phyloP scores from a whole-genome alignment of 768 basidiomycete genomes.

The Hygrocybe coccinea region DNA sequence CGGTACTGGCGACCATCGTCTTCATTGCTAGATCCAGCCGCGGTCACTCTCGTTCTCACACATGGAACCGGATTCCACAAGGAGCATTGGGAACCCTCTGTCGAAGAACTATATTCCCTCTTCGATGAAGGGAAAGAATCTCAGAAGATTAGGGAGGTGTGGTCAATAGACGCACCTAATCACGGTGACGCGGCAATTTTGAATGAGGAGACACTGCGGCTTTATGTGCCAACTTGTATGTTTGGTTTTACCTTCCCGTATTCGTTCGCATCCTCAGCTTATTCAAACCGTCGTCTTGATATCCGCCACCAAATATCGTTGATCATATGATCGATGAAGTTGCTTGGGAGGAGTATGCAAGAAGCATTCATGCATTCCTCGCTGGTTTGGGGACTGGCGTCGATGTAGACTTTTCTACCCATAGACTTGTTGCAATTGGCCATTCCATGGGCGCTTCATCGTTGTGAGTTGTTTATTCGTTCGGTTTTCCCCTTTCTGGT shows the following conservation, averaged over 20 bases:
- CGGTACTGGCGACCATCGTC: conserved; percentile 43
- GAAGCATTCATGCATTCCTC: conserved; percentile 45
- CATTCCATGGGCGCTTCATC: conserved; percentile 52
- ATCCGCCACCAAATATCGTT: not conserved
- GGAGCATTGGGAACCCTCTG: conserved; percentile 54
- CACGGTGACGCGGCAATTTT: conserved; percentile 49
- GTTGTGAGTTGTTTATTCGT: conserved; percentile 31
- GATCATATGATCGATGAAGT: conserved; percentile 26
- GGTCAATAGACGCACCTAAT: conserved; percentile 51
- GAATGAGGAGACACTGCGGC: conserved; percentile 40
- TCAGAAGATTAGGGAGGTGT: conserved; percentile 43
- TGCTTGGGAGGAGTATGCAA: conserved; percentile 50
- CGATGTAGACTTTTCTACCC: conserved; percentile 45
- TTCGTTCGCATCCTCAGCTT: not conserved
- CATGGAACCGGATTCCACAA: conserved; percentile 56
- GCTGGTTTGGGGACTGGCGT: conserved; percentile 45
- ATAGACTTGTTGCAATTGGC: conserved; percentile 46
- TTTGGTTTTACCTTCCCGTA: not conserved
- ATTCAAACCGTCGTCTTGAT: too few species aligned
- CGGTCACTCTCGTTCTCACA: conserved; percentile 44
- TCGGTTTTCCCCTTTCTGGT: not conserved
- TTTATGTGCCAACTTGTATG: conserved; percentile 24
- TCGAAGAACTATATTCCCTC: conserved; percentile 41
- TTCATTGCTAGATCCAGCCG: conserved; percentile 33
- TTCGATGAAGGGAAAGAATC: conserved; percentile 14